Evolutionary conservation across 768 basidiomycete genomes (phyloP).

Genomic region (Boletales sp.): DNA sequence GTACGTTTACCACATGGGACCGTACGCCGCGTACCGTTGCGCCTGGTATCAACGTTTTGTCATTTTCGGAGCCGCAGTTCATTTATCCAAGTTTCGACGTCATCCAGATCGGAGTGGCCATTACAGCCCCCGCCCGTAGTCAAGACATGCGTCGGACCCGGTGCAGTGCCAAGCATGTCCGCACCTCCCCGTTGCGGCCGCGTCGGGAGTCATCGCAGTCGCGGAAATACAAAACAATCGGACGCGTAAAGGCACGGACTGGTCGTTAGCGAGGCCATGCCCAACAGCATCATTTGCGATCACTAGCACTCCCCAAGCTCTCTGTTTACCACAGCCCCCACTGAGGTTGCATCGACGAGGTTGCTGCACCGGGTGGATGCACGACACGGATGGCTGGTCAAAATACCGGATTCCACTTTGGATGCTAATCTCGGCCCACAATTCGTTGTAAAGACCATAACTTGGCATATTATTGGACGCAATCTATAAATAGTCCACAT

Average conservation of each 20-base stretch:
- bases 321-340: neutral
- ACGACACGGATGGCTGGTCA: too few relatives aligned
- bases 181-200: slow-evolving; percentile 3
- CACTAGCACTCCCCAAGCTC: neutral
- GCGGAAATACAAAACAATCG: slow-evolving; percentile 6
- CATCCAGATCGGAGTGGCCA: slow-evolving; percentile 1
- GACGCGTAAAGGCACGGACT: neutral
- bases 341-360: neutral
- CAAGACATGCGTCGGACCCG: slow-evolving; percentile 19
- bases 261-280: slow-evolving; percentile 2
- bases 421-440: neutral
- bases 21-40: slow-evolving; percentile 3
- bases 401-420: neutral
- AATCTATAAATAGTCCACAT: neutral
- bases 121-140: neutral
- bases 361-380: neutral
- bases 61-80: slow-evolving; percentile 17
- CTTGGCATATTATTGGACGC: neutral
- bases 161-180: slow-evolving; percentile 4
- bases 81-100: neutral
- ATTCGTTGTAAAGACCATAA: neutral
- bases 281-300: neutral
- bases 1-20: slow-evolving; percentile 8
- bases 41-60: slow-evolving; percentile 10
- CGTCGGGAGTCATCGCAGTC: slow-evolving; percentile 5